phyloP scores from a whole-genome alignment of 2,329 filamentous ascomycete genomes.

The Cordyceps tenuipes region DNA sequence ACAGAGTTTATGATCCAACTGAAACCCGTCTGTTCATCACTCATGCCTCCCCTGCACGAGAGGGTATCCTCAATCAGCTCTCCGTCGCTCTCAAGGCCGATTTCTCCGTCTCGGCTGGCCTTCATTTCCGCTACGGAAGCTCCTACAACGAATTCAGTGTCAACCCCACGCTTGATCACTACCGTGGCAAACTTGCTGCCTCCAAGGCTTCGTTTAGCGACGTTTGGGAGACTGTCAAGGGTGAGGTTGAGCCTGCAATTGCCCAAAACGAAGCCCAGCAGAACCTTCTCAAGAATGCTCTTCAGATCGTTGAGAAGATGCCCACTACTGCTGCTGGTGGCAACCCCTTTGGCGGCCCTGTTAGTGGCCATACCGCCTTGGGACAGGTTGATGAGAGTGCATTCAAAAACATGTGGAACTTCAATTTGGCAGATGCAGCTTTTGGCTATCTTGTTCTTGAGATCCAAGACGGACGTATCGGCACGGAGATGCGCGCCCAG shows the following conservation, averaged over 20 bases:
- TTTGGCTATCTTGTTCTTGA: conserved; percentile 95
- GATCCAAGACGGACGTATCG: conserved; percentile 90
- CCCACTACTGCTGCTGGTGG: conserved; percentile 88
- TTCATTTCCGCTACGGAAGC: conserved; percentile 97
- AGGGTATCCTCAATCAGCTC: conserved; percentile 94
- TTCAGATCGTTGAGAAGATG: conserved; percentile 97
- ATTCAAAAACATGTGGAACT: conserved; percentile 99
- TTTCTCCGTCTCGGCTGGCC: conserved; percentile 93
- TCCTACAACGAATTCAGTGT: conserved; percentile 99
- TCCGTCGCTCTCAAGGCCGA: conserved; percentile 96
- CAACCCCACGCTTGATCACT: conserved; percentile 95
- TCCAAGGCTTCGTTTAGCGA: conserved; percentile 99
- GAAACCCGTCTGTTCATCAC: conserved; percentile 96
- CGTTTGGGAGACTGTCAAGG: conserved; percentile 97
- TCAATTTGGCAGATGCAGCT: conserved; percentile 93
- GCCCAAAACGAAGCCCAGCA: conserved; percentile 90
- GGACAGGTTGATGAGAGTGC: conserved; percentile 96
- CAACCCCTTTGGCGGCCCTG: conserved; percentile 89
- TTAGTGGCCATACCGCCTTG: conserved; percentile 60
- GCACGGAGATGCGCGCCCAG: conserved; percentile 96
- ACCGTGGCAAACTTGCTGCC: conserved; percentile 93
- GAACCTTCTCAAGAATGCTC: conserved; percentile 79
- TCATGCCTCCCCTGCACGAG: conserved; percentile 90
- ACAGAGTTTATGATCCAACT: conserved; percentile 95
- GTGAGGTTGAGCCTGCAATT: conserved; percentile 91